Percentiles rank a stretch among this genome's conserved stretches.
Evolutionary conservation across 805 yeast genomes (phyloP).

Genomic region (Candida hungchunana): DNA sequence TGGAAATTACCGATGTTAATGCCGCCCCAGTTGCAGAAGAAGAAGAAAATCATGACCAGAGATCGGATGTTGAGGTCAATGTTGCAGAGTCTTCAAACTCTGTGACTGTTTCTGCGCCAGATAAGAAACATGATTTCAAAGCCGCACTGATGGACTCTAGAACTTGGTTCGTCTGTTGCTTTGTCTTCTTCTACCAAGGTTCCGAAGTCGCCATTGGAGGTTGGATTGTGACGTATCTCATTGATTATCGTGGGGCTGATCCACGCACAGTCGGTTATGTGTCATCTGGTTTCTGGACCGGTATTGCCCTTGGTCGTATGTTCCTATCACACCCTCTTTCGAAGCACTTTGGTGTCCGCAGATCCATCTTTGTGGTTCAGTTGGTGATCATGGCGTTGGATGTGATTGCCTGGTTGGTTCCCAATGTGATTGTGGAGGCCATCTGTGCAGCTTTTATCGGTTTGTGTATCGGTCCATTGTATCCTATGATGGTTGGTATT

Average conservation of each 20-base stretch:
- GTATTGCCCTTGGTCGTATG: slow-evolving; percentile 55
- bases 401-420: slow-evolving; percentile 45
- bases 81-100: neutral
- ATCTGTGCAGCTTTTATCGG: slow-evolving; percentile 46
- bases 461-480: slow-evolving; percentile 53
- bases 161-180: slow-evolving; percentile 51
- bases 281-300: slow-evolving; percentile 64
- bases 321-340: slow-evolving; percentile 39
- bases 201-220: slow-evolving; percentile 61
- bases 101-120: too few relatives aligned
- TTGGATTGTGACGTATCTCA: slow-evolving; percentile 58
- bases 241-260: slow-evolving; percentile 46
- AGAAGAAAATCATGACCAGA: neutral
- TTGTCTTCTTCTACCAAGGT: slow-evolving; percentile 58
- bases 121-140: slow-evolving; percentile 17
- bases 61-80: slow-evolving; percentile 1
- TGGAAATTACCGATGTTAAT: slow-evolving; percentile 11
- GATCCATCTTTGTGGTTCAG: slow-evolving; percentile 37
- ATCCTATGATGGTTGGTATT: slow-evolving; percentile 45
- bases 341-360: slow-evolving; percentile 38
- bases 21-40: slow-evolving; percentile 5
- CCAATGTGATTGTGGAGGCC: slow-evolving; percentile 41
- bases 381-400: slow-evolving; percentile 35
- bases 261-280: slow-evolving; percentile 46
- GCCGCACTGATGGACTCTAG: slow-evolving; percentile 37